Percentiles rank a stretch among this genome's conserved stretches.
Conservation (phyloP, 2,329 filamentous ascomycete species). For the Xylariaceae sp. region DNA sequence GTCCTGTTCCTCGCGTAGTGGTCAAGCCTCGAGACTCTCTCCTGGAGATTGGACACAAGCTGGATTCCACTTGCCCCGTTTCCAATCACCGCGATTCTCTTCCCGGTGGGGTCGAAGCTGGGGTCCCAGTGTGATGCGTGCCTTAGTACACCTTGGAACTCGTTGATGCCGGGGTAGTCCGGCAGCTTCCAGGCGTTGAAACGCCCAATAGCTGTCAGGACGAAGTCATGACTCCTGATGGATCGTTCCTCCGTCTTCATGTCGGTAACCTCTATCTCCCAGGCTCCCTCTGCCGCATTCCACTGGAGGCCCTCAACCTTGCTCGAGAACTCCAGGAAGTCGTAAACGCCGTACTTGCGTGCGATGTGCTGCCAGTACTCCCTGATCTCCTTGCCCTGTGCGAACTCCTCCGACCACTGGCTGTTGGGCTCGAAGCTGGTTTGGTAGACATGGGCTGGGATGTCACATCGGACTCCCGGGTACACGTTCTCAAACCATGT, state of each 20-base stretch:
- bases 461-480: conserved; percentile 60
- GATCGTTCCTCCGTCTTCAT: conserved; percentile 29
- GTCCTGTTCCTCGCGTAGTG: conserved; percentile 59
- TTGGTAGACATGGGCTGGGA: conserved; percentile 64
- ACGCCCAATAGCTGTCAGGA: conserved; percentile 56
- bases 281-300: conserved; percentile 38
- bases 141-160: conserved; percentile 47
- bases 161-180: conserved; percentile 48
- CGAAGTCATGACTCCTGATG: conserved; percentile 47
- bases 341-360: conserved; percentile 56
- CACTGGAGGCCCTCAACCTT: conserved; percentile 50
- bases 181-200: conserved; percentile 61
- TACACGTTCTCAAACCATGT: conserved; percentile 52
- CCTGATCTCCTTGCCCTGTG: conserved; percentile 58
- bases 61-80: conserved; percentile 57
- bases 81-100: conserved; percentile 53
- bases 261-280: conserved; percentile 44
- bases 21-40: conserved; percentile 42
- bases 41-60: conserved; percentile 44
- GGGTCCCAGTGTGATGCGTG: conserved; percentile 56
- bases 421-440: conserved; percentile 60
- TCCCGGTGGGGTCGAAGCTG: conserved; percentile 38
- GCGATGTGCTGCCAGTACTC: conserved; percentile 59
- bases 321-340: conserved; percentile 46
- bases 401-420: conserved; percentile 62